These are phyloP conservation scores for Aspergillus egyptiacus DNA, from an alignment of 495 filamentous ascomycete species.

Conservation along the genomic window DNA sequence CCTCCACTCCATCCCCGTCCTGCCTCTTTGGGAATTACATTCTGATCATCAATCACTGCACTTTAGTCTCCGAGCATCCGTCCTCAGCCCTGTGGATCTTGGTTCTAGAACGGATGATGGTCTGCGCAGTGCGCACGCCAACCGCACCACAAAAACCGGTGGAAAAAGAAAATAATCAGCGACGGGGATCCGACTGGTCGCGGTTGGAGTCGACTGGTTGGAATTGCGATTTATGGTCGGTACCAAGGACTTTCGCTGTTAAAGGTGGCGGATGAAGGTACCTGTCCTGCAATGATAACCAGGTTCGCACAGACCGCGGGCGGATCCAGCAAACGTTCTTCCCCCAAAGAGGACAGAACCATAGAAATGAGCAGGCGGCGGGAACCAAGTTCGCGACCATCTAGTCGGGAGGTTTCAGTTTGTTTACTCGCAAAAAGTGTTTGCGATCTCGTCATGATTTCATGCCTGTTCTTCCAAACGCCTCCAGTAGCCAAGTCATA, in stretches of 20 bases:
- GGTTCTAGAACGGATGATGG: slow-evolving; percentile 3
- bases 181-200: slow-evolving; percentile 1
- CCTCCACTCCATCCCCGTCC: not conserved
- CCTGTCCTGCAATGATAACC: slow-evolving; percentile 12
- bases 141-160: not conserved
- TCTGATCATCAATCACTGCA: not conserved
- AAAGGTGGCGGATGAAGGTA: not conserved
- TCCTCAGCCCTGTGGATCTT: slow-evolving; percentile 13
- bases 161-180: slow-evolving; percentile 6
- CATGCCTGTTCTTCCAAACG: too few species aligned
- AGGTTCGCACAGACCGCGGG: slow-evolving; percentile 18
- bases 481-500: too few species aligned
- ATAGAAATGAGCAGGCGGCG: slow-evolving; percentile 7
- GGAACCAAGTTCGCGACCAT: not conserved
- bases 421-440: slow-evolving; percentile 3
- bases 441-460: slow-evolving; percentile 2
- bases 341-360: not conserved
- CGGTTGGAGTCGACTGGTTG: not conserved
- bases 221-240: not conserved
- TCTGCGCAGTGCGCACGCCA: not conserved
- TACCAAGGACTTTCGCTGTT: not conserved
- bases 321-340: slow-evolving; percentile 12
- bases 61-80: slow-evolving; percentile 9
- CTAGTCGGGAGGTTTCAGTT: not conserved
- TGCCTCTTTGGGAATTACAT: not conserved